A percentile compares a stretch with the other conserved stretches of the same genome.
Evolutionary conservation across 139 green algal genomes (phyloP).

Genomic region (Chlamydomonas sp.): DNA sequence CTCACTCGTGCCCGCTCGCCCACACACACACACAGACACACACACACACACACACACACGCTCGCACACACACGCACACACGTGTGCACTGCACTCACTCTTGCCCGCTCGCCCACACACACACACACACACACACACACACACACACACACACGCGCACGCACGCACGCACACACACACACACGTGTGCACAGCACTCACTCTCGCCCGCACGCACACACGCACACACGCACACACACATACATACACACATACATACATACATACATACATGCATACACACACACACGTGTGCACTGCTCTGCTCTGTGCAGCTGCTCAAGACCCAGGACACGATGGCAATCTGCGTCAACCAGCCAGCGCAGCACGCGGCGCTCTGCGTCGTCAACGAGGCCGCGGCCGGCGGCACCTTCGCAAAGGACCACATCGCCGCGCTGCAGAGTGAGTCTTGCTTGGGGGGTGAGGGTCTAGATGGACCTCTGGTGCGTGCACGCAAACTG

Average conservation of each 20-base stretch:
- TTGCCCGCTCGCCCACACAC: no score
- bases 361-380: conserved; percentile 66
- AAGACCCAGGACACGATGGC: conserved; percentile 84
- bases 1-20: no score
- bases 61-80: no score
- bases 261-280: conserved; percentile 2
- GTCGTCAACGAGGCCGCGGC: conserved; percentile 47
- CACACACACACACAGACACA: no score
- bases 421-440: conserved; percentile 9
- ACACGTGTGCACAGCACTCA: no score
- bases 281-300: no score
- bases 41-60: no score
- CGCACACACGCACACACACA: neutral
- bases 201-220: no score
- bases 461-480: no score
- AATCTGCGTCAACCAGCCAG: conserved; percentile 66
- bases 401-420: conserved; percentile 41
- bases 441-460: neutral
- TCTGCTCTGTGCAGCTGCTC: neutral
- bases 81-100: no score
- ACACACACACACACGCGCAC: neutral
- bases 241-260: conserved; percentile 10
- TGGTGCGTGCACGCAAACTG: no score
- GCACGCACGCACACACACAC: no score
- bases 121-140: conserved; percentile 44